A percentile compares a stretch with the other conserved stretches of the same genome.
Conservation (phyloP, 108 stramenopile genomes). For the Skeletonema menzelii region DNA sequence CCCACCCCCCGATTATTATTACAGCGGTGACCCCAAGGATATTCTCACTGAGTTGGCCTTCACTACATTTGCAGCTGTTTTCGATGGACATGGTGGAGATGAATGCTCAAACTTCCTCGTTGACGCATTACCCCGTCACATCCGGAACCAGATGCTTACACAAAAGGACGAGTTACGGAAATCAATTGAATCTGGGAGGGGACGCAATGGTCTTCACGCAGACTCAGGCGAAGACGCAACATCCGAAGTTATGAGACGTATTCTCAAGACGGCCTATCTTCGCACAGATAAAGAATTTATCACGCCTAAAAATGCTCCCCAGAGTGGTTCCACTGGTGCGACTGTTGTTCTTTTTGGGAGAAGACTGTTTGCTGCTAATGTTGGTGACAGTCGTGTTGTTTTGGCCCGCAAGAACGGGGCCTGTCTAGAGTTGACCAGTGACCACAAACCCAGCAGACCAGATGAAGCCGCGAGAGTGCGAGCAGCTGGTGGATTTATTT, state of each 20-base stretch:
- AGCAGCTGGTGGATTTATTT: slow-evolving; percentile 94
- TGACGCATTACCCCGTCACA: slow-evolving; percentile 80
- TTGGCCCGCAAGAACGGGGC: slow-evolving; percentile 89
- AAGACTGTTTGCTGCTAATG: slow-evolving; percentile 93
- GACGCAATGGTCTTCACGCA: slow-evolving; percentile 48
- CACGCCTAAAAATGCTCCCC: slow-evolving; percentile 76
- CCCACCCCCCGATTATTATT: slow-evolving; percentile 80
- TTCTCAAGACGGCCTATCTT: slow-evolving; percentile 86
- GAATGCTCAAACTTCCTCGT: slow-evolving; percentile 91
- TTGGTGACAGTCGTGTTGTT: slow-evolving; percentile 95
- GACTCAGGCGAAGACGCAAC: slow-evolving; percentile 88
- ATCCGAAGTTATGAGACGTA: slow-evolving; percentile 87
- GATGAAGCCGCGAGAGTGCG: slow-evolving; percentile 95
- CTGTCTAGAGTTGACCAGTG: slow-evolving; percentile 89
- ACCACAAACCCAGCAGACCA: slow-evolving; percentile 95
- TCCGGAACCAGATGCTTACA: slow-evolving; percentile 80
- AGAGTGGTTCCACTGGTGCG: slow-evolving; percentile 95
- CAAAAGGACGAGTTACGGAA: slow-evolving; percentile 70
- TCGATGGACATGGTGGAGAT: slow-evolving; percentile 97
- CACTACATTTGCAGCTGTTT: slow-evolving; percentile 94
- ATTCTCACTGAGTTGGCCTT: slow-evolving; percentile 77
- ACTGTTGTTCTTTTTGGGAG: slow-evolving; percentile 90
- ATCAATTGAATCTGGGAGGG: slow-evolving; percentile 78
- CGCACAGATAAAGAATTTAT: slow-evolving; percentile 94
- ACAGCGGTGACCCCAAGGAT: slow-evolving; percentile 84